Evolutionary conservation across 2,329 filamentous ascomycete species (phyloP).

Genomic region (Eurotiales sp.): DNA sequence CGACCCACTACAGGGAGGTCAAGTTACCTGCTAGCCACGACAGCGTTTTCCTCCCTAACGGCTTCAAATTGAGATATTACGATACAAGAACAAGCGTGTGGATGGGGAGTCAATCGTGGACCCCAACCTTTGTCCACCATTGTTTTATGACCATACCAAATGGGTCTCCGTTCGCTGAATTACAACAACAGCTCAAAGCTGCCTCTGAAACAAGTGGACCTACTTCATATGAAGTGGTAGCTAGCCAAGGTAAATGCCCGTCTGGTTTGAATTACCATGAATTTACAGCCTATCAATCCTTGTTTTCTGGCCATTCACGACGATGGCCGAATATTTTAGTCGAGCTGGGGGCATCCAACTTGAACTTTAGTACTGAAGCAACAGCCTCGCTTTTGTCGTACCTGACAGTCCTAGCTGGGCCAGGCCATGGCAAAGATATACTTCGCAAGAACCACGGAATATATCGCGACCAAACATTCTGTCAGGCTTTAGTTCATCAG

Average conservation of each 20-base stretch:
- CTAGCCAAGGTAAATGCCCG: conserved; percentile 47
- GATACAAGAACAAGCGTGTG: neutral
- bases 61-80: conserved; percentile 1
- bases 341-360: conserved; percentile 49
- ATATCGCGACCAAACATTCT: conserved; percentile 51
- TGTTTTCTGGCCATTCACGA: conserved; percentile 42
- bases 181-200: conserved; percentile 17
- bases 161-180: neutral
- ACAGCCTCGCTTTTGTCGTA: conserved; percentile 50
- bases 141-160: neutral
- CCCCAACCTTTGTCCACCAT: neutral
- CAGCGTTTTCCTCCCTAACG: conserved; percentile 45
- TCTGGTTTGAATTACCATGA: conserved; percentile 45
- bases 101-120: neutral
- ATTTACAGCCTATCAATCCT: conserved; percentile 43
- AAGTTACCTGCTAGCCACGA: conserved; percentile 39
- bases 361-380: conserved; percentile 59
- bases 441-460: conserved; percentile 49
- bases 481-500: conserved; percentile 45
- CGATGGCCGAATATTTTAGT: conserved; percentile 49
- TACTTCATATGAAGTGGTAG: conserved; percentile 48
- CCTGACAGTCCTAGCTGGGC: conserved; percentile 55
- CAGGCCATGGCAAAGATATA: conserved; percentile 28
- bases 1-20: conserved; percentile 47
- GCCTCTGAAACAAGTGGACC: conserved; percentile 35